These are phyloP conservation scores for Trichoderma erinaceum DNA, from an alignment of 495 filamentous ascomycete species.

Conservation along the genomic window DNA sequence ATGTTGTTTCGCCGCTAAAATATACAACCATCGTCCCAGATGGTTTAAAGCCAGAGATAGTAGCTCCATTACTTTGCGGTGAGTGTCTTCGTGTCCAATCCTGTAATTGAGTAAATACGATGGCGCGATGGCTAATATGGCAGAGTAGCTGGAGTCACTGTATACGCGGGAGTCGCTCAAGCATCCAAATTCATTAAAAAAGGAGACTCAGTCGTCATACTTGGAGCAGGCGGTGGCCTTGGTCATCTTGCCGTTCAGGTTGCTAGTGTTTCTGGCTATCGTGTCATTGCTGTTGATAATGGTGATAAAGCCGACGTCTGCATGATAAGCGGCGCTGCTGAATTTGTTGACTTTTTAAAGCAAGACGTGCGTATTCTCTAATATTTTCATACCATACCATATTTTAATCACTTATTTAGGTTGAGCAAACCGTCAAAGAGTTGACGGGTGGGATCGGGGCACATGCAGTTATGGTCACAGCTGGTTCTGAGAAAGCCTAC, in stretches of 20 bases:
- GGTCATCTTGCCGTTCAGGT: not conserved
- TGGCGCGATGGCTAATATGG: not conserved
- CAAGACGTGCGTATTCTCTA: not conserved
- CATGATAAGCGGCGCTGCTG: not conserved
- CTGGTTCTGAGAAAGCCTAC: not conserved
- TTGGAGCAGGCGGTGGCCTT: not conserved
- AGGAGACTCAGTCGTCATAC: not conserved
- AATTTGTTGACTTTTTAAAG: not conserved
- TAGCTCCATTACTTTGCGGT: slow-evolving; percentile 5
- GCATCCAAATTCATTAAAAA: not conserved
- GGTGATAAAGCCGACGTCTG: not conserved
- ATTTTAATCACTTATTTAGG: not conserved
- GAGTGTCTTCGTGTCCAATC: not conserved
- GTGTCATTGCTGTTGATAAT: not conserved
- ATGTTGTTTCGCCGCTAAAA: not conserved
- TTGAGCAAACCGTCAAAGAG: not conserved
- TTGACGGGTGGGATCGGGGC: not conserved
- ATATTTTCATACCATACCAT: no score
- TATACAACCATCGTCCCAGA: not conserved
- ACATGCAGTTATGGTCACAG: not conserved
- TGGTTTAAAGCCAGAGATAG: not conserved
- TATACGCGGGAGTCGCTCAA: slow-evolving; percentile 1
- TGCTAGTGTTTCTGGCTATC: not conserved
- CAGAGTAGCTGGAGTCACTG: not conserved
- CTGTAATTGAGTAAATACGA: not conserved